Conservation (phyloP, 2,329 filamentous ascomycete species). For the Fusarium dlaminii region DNA sequence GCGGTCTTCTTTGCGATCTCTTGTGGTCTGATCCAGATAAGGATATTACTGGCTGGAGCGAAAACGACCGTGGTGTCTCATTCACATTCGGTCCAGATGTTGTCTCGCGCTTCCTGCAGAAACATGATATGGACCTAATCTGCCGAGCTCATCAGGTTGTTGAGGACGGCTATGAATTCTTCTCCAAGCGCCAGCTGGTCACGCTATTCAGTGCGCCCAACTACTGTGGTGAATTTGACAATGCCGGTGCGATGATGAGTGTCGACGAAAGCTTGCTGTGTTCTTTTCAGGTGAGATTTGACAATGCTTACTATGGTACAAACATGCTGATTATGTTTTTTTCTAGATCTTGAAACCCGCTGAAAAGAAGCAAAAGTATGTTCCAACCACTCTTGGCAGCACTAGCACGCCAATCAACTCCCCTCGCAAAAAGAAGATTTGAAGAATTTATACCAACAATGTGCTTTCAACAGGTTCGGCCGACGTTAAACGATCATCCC, state of each 20-base stretch:
- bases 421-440: conserved; percentile 37
- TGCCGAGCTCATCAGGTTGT: conserved; percentile 99
- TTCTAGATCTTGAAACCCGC: conserved; percentile 94
- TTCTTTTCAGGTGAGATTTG: conserved; percentile 85
- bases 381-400: conserved; percentile 77
- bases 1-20: conserved; percentile 95
- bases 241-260: conserved; percentile 99
- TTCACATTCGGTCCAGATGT: conserved; percentile 99
- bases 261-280: conserved; percentile 98
- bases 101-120: conserved; percentile 95
- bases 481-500: conserved; percentile 74
- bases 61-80: conserved; percentile 97
- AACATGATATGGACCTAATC: conserved; percentile 99
- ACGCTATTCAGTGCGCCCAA: conserved; percentile 98
- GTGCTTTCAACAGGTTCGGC: conserved; percentile 89
- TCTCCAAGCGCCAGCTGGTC: conserved; percentile 96
- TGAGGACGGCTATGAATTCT: conserved; percentile 99
- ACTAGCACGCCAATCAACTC: conserved; percentile 41
- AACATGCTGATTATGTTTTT: conserved; percentile 12
- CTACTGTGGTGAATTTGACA: conserved; percentile 99
- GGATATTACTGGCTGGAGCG: conserved; percentile 98
- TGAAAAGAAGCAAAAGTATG: conserved; percentile 99
- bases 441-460: conserved; percentile 65
- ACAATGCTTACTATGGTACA: neutral
- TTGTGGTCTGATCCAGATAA: conserved; percentile 99